Evolutionary conservation across 805 yeast genomes (phyloP), one percentile per base, ranked within the genome.

Genomic region (Candida insectorum): DNA sequence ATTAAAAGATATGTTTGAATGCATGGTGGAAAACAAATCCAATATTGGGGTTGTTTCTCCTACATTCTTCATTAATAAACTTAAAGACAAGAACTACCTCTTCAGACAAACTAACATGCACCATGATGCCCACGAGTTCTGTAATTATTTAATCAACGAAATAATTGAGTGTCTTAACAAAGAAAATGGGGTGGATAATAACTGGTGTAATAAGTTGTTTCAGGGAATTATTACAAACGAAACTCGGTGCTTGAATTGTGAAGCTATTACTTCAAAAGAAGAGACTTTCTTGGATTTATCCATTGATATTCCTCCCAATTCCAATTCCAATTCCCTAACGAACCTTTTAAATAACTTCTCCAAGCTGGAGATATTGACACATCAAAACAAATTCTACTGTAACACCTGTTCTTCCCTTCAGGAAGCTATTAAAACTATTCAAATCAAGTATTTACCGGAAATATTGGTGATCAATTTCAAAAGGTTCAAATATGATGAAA

Each of bases 61-160:
- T 0, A 64, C 69, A 18, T 72, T 75, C 45, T 73, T 93, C 30
- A 75, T 93, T 27, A 81, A 78, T 28, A 81, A 81, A 33, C 65
- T 91, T 34, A 91, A 87, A 55, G 74, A 74, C 36, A 89, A 85
- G 44, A 93, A 91, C 54, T 85, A 80, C 47, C 64, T 91, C 48
- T 93, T 93, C 57, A 69, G 95, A 41, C 81, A 87, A 37, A 79
- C 85, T 26, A 65, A 65, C 45, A 89, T 88, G 96, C 98, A 93
- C 56, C 98, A 93, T 54, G 98, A 93, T 65, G 97, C 97, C 4
- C 98, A 93, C 59, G 98, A 93, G 60, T 93, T 93, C 58, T 71
- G 89, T 52, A 91, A 89, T 55, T 89, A 85, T 51, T 56, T 89
- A 45, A 65, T 93, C 33, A 93, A 93, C 57, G 75, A 65, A 45